Conservation (phyloP, 768 basidiomycete genomes). For the Boletus edulis region DNA sequence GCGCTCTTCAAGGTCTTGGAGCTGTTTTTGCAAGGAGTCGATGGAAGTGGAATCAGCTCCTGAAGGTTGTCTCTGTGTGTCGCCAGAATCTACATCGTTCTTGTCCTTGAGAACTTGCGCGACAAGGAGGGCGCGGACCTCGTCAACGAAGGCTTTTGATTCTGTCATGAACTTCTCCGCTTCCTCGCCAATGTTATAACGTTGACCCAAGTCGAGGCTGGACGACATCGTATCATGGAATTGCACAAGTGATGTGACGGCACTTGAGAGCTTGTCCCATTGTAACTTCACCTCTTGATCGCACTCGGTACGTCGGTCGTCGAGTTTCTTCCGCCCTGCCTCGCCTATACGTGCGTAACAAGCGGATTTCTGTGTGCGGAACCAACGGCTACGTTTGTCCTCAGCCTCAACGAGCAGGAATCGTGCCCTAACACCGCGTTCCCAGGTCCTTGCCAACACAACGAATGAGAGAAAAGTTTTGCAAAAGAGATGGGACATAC, state of each 20-base stretch:
- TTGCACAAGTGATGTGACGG: constrained; percentile 22
- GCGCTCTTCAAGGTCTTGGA: constrained; percentile 27
- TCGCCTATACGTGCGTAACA: constrained; percentile 30
- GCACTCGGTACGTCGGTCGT: constrained; percentile 25
- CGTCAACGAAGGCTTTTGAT: constrained; percentile 25
- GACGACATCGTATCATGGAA: constrained; percentile 23
- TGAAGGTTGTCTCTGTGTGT: neutral
- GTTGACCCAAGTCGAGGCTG: constrained; percentile 26
- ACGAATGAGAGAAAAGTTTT: neutral
- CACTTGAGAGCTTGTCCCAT: constrained; percentile 22
- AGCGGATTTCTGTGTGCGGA: constrained; percentile 29
- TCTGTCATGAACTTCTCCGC: constrained; percentile 20
- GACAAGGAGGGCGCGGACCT: constrained; percentile 26
- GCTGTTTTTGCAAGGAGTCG: constrained; percentile 13
- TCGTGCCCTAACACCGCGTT: constrained; percentile 30
- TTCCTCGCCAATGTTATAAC: constrained; percentile 25
- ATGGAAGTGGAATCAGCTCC: neutral
- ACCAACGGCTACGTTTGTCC: constrained; percentile 28
- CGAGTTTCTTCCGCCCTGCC: constrained; percentile 29
- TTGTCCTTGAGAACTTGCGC: constrained; percentile 15
- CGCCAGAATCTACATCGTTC: constrained; percentile 2
- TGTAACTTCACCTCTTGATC: constrained; percentile 26
- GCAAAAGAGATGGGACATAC: constrained; percentile 13
- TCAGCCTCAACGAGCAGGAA: constrained; percentile 28
- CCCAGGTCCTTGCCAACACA: constrained; percentile 21